phyloP scores from a whole-genome alignment of 768 basidiomycete species.

The Cystobasidium onofrii region DNA sequence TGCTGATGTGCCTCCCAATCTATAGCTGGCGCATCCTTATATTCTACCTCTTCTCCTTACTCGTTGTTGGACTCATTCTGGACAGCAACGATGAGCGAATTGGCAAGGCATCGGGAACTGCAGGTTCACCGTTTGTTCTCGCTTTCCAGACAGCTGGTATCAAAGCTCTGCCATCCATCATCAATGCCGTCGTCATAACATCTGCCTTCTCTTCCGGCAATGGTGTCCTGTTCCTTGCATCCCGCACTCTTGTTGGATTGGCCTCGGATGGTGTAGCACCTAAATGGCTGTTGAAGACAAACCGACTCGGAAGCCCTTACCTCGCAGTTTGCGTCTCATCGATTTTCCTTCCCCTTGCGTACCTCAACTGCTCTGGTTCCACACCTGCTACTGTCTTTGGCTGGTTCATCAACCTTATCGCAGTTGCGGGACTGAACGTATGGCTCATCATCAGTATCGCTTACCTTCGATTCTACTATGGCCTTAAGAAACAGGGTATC shows the following conservation, averaged over 20 bases:
- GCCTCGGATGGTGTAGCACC: slow-evolving; percentile 74
- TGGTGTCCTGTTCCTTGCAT: slow-evolving; percentile 76
- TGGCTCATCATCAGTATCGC: slow-evolving; percentile 72
- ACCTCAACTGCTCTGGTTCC: slow-evolving; percentile 59
- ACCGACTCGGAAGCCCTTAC: slow-evolving; percentile 3
- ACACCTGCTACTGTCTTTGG: slow-evolving; percentile 50
- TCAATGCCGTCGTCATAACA: slow-evolving; percentile 54
- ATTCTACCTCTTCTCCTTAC: slow-evolving; percentile 33
- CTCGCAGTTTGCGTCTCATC: slow-evolving; percentile 49
- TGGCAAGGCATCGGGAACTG: slow-evolving; percentile 43
- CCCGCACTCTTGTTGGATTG: slow-evolving; percentile 68
- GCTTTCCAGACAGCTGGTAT: slow-evolving; percentile 60
- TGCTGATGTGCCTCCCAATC: background rate
- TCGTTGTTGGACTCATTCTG: slow-evolving; percentile 47
- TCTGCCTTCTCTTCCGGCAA: slow-evolving; percentile 27
- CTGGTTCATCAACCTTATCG: slow-evolving; percentile 3
- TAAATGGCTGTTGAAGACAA: slow-evolving; percentile 60
- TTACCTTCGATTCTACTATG: slow-evolving; percentile 76
- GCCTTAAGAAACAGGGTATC: slow-evolving; percentile 69
- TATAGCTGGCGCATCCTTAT: slow-evolving; percentile 1
- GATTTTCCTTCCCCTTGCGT: slow-evolving; percentile 49
- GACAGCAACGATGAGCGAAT: slow-evolving; percentile 42
- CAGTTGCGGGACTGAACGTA: slow-evolving; percentile 53
- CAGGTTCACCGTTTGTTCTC: slow-evolving; percentile 56
- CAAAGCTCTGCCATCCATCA: slow-evolving; percentile 67